A percentile compares a stretch with the other conserved stretches of the same genome.
Evolutionary conservation across 257 asterid genomes (phyloP).

Genomic region (Solanum dulcamara): DNA sequence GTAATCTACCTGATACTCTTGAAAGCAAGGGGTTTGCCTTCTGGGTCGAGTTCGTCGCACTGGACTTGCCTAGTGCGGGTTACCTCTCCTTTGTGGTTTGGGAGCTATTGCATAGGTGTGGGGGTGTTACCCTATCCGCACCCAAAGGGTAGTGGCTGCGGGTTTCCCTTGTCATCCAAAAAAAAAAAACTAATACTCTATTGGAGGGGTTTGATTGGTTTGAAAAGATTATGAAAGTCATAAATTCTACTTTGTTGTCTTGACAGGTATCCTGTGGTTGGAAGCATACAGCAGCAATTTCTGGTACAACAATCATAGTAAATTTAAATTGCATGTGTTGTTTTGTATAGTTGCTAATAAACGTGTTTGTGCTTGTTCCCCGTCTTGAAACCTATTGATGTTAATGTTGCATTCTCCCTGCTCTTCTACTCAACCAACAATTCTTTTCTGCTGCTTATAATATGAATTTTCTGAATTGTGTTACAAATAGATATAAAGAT

Average conservation of each 20-base stretch:
- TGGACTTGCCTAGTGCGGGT: too few relatives aligned
- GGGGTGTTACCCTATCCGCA: too few relatives aligned
- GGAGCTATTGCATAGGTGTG: too few relatives aligned
- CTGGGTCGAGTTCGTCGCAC: too few relatives aligned
- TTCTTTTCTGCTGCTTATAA: neutral
- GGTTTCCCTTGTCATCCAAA: too few relatives aligned
- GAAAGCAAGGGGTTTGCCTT: too few relatives aligned
- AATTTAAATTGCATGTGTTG: neutral
- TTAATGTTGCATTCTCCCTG: neutral
- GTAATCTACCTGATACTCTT: neutral
- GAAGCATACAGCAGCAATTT: slow-evolving; percentile 96
- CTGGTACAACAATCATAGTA: slow-evolving; percentile 38
- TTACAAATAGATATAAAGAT: neutral
- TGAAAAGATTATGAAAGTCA: neutral
- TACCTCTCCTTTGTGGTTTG: too few relatives aligned
- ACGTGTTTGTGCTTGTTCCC: neutral
- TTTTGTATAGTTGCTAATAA: neutral
- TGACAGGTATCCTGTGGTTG: slow-evolving; percentile 96
- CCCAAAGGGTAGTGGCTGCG: too few relatives aligned
- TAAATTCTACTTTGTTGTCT: slow-evolving; percentile 1
- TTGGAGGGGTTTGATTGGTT: neutral
- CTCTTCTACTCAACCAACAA: neutral
- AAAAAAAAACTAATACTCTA: too few relatives aligned
- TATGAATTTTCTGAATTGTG: neutral
- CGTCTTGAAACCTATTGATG: neutral